phyloP scores from a whole-genome alignment of 2,329 filamentous ascomycete genomes.

The Phialophora expanda region DNA sequence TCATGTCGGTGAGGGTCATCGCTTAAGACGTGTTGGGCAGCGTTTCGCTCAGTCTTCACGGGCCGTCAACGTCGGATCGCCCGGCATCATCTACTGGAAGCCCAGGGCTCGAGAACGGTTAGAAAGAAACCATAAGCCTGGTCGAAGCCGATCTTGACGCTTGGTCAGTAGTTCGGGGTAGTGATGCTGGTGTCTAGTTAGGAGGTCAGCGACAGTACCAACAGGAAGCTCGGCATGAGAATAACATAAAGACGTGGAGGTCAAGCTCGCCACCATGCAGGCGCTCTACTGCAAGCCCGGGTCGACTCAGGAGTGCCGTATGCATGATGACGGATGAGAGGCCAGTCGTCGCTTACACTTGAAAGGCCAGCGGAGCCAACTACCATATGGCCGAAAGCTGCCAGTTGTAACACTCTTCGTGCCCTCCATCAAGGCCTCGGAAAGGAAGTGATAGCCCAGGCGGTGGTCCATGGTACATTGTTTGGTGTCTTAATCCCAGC shows the following conservation, averaged over 20 bases:
- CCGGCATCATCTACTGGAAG: background rate
- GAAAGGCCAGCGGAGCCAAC: background rate
- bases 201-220: background rate
- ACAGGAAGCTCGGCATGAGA: background rate
- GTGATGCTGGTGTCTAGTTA: background rate
- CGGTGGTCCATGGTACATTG: constrained; percentile 3
- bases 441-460: constrained; percentile 14
- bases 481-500: constrained; percentile 8
- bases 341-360: background rate
- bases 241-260: background rate
- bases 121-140: background rate
- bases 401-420: background rate
- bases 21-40: background rate
- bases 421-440: constrained; percentile 1
- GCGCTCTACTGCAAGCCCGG: background rate
- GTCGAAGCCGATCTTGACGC: background rate
- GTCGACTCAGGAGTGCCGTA: background rate
- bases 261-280: background rate
- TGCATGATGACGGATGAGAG: constrained; percentile 6
- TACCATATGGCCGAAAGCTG: background rate
- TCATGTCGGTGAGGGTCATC: background rate
- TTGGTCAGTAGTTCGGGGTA: background rate
- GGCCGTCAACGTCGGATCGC: background rate
- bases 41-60: background rate
- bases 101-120: background rate